These are phyloP conservation scores for Triticum aestivum DNA, from an alignment of 176 grass and related monocot species.

Conservation along the genomic window DNA sequence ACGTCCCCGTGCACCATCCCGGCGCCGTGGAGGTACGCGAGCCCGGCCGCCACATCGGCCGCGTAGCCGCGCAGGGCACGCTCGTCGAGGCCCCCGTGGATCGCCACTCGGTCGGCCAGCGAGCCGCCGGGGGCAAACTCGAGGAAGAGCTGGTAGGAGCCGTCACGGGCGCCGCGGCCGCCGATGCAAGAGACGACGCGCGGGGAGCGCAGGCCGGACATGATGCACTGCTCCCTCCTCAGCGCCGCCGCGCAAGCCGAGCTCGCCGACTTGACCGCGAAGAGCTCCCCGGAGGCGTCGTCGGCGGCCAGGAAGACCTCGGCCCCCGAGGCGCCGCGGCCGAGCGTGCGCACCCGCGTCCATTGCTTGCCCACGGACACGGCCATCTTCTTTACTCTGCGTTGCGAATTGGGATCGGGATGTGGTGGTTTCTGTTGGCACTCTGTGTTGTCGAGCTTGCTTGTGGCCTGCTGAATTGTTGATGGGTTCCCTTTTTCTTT, in stretches of 20 bases:
- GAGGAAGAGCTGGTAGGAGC: slow-evolving; percentile 36
- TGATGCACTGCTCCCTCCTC: slow-evolving; percentile 41
- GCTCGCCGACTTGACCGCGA: slow-evolving; percentile 58
- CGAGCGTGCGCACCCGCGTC: slow-evolving; percentile 51
- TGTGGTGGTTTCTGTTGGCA: slow-evolving; percentile 2
- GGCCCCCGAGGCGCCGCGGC: slow-evolving; percentile 57
- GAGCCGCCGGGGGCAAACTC: slow-evolving; percentile 51
- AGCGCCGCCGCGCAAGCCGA: background rate
- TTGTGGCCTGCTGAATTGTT: background rate
- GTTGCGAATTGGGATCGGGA: background rate
- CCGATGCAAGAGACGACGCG: slow-evolving; percentile 37
- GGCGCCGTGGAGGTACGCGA: slow-evolving; percentile 53
- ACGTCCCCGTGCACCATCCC: slow-evolving; percentile 72
- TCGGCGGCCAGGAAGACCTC: slow-evolving; percentile 55
- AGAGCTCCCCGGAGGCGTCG: slow-evolving; percentile 25
- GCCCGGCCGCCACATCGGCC: slow-evolving; percentile 41
- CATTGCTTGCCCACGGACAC: background rate
- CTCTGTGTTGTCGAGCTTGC: background rate
- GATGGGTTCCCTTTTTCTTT: background rate
- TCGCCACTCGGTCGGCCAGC: slow-evolving; percentile 24
- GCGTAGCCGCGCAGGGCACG: background rate
- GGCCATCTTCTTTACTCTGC: background rate
- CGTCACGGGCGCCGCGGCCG: background rate
- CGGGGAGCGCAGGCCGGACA: slow-evolving; percentile 21
- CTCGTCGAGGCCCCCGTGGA: slow-evolving; percentile 10